Evolutionary conservation across 1,139 yeast genomes (phyloP), one percentile per base, ranked within the genome.

Genomic region (Suhomyces wounanorum): DNA sequence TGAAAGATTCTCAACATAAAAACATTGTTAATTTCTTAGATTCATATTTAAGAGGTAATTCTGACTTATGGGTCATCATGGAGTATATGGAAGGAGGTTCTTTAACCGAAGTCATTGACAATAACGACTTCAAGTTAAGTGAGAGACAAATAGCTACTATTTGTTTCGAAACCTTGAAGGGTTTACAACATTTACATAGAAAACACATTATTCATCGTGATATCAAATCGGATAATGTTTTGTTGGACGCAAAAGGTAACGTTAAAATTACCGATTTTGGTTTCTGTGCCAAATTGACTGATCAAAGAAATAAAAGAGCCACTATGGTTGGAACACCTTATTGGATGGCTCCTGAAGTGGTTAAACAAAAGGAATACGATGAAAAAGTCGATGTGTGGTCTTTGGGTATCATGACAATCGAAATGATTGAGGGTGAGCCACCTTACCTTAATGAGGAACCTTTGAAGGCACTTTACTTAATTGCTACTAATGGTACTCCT

Each of bases 271-370:
- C 99, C 3, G 99, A 94, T 73, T 94, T 94, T 70, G 99, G 99
- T 0, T 94, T 94, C 75, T 94, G 99, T 73, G 99, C 99, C 25
- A 91, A 91, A 68, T 78, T 94, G 59, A 94, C 97, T 2, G 96
- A 89, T 56, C 94, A 90, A 66, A 84, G 95, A 70, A 87, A 87
- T 56, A 94, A 94, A 69, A 82, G 99, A 57, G 97, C 97, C 9
- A 94, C 99, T 0, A 91, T 94, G 97, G 99, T 92, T 5, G 99
- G 99, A 38, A 94, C 99, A 0, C 99, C 99, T 11, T 94, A 94
- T 68, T 94, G 99, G 99, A 94, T 94, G 99, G 99, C 99, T 0
- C 99, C 99, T 3, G 99, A 94, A 71, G 98, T 94, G 45, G 97
- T 94, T 48, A 89, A 91, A 69, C 97, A 92, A 63, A 90, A 91